Evolutionary conservation across 306 rosid species (phyloP).

Genomic region (barrel medic (Medicago truncatula)): DNA sequence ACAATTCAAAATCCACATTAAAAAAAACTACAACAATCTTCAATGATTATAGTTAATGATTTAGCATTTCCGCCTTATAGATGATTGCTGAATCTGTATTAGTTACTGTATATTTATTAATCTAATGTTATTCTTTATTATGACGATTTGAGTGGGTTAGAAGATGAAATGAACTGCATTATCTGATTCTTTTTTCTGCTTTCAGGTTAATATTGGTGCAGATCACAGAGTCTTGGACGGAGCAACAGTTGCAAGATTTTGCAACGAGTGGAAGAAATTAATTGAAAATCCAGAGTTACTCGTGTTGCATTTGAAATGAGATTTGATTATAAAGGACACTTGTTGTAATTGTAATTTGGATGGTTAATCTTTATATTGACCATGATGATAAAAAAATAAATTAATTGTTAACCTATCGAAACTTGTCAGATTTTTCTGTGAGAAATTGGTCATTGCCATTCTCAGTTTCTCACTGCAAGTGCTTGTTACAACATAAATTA

Average conservation of each 20-base stretch:
- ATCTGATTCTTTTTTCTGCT: constrained; percentile 8
- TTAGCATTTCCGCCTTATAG: background rate
- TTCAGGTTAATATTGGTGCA: constrained; percentile 90
- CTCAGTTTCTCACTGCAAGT: background rate
- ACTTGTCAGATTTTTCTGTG: background rate
- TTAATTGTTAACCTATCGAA: background rate
- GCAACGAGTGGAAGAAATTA: constrained; percentile 82
- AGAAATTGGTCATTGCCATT: background rate
- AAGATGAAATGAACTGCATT: constrained; percentile 31
- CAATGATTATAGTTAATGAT: background rate
- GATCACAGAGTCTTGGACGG: constrained; percentile 98
- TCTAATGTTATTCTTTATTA: background rate
- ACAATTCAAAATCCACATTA: background rate
- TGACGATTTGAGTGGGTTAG: background rate
- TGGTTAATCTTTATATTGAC: constrained; percentile 21
- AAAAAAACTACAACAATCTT: constrained; percentile 6
- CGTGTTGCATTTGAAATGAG: constrained; percentile 70
- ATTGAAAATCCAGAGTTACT: constrained; percentile 84
- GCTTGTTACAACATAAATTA: background rate
- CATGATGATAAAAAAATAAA: constrained; percentile 1
- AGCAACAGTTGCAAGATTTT: constrained; percentile 92
- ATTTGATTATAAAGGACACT: constrained; percentile 15
- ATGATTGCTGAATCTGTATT: no score
- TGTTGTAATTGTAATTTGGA: constrained; percentile 16
- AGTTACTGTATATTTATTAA: background rate